Conservation (phyloP, 1,284 basidiomycete genomes). For the Cutaneotrichosporon dermatis region DNA sequence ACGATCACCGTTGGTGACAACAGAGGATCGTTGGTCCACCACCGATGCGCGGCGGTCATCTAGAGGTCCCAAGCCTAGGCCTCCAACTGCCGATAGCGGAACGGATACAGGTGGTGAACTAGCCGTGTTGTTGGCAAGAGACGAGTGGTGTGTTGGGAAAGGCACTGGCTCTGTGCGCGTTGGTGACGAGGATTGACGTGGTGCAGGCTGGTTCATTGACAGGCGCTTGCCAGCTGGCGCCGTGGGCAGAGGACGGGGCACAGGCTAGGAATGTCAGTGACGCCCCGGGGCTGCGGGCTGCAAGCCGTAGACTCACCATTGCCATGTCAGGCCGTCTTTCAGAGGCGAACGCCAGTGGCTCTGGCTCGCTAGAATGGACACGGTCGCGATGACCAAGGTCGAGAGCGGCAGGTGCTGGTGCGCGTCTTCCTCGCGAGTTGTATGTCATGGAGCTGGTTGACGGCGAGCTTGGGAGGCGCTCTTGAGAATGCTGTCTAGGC, state of each 20-base stretch:
- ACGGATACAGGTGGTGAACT: slow-evolving; percentile 13
- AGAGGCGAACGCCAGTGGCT: neutral
- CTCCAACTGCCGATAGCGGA: neutral
- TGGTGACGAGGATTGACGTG: neutral
- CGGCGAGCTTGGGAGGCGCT: slow-evolving; percentile 20
- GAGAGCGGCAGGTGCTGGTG: slow-evolving; percentile 11
- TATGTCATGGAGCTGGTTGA: slow-evolving; percentile 24
- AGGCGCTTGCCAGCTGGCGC: neutral
- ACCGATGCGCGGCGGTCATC: slow-evolving; percentile 4
- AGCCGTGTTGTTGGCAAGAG: neutral
- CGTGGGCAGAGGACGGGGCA: slow-evolving; percentile 5
- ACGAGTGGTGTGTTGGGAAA: slow-evolving; percentile 10
- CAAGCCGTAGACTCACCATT: slow-evolving; percentile 7
- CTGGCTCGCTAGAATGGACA: neutral
- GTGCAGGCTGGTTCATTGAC: neutral
- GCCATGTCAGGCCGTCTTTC: slow-evolving; percentile 3
- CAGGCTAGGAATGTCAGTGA: slow-evolving; percentile 1
- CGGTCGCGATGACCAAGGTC: slow-evolving; percentile 5
- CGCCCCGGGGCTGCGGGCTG: neutral
- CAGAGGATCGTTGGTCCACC: slow-evolving; percentile 15
- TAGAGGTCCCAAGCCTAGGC: neutral
- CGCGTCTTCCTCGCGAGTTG: slow-evolving; percentile 6
- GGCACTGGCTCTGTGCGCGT: slow-evolving; percentile 9
- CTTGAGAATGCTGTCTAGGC: neutral
- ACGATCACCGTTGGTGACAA: slow-evolving; percentile 20